These are phyloP conservation scores for Aphanomyces invadans DNA, from an alignment of 352 stramenopile genomes.

Conservation along the genomic window DNA sequence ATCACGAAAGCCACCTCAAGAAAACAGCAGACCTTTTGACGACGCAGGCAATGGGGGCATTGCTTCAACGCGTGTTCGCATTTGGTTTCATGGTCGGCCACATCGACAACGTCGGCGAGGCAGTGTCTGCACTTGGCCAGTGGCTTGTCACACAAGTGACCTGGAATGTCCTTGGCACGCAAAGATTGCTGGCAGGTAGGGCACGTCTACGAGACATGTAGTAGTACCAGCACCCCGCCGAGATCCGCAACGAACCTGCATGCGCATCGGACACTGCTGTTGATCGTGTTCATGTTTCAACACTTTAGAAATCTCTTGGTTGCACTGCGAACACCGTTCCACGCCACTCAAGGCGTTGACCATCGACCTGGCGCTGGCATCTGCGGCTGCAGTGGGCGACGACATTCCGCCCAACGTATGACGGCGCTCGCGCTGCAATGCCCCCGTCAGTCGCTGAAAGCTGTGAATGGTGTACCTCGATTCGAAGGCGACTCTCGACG, in stretches of 20 bases:
- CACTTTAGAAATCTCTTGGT: background rate
- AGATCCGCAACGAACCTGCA: background rate
- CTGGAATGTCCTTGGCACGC: slow-evolving; percentile 1
- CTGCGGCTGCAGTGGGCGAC: background rate
- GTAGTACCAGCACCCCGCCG: background rate
- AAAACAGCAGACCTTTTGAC: slow-evolving; percentile 45
- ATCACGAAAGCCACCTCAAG: background rate
- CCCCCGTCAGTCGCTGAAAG: background rate
- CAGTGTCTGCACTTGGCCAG: slow-evolving; percentile 59
- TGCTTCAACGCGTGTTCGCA: slow-evolving; percentile 79
- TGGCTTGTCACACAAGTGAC: background rate
- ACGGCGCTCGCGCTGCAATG: slow-evolving; percentile 29
- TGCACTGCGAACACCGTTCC: background rate
- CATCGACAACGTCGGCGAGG: slow-evolving; percentile 38
- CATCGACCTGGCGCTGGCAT: background rate
- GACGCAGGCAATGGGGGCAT: slow-evolving; percentile 68
- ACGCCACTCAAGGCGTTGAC: background rate
- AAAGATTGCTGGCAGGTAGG: background rate
- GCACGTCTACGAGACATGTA: background rate
- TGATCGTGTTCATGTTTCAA: slow-evolving; percentile 44
- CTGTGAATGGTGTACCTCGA: slow-evolving; percentile 27
- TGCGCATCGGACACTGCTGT: slow-evolving; percentile 47
- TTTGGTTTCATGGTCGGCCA: slow-evolving; percentile 63
- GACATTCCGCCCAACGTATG: slow-evolving; percentile 7
- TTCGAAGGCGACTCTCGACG: slow-evolving; percentile 52